These are phyloP conservation scores for Globisporangium nodosum DNA, from an alignment of 352 stramenopile species.

Conservation along the genomic window DNA sequence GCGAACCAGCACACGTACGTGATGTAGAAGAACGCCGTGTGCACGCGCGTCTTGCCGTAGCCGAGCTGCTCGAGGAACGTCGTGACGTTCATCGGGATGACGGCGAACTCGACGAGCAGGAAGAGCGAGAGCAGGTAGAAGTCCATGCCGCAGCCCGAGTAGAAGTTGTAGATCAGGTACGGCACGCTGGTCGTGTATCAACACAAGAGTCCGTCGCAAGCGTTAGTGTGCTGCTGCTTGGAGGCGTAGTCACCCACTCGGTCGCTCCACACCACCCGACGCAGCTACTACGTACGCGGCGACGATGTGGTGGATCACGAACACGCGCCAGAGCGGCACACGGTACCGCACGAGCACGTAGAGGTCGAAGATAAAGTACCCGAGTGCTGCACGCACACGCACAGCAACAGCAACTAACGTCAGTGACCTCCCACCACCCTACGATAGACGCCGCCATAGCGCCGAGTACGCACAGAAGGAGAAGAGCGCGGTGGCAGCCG, in stretches of 20 bases:
- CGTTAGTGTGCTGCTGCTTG: background rate
- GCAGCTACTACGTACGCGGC: constrained; percentile 45
- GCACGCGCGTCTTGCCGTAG: constrained; percentile 50
- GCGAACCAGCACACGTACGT: constrained; percentile 79
- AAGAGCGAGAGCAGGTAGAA: constrained; percentile 78
- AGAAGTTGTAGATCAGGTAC: constrained; percentile 82
- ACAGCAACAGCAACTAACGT: background rate
- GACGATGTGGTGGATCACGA: constrained; percentile 76
- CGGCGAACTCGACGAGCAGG: constrained; percentile 78
- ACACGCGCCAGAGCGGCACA: constrained; percentile 74
- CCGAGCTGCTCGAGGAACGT: constrained; percentile 78
- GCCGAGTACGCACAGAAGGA: constrained; percentile 49
- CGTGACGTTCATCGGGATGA: constrained; percentile 77
- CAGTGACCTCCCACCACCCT: too few species aligned
- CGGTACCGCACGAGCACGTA: constrained; percentile 66
- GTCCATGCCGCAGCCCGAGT: constrained; percentile 63
- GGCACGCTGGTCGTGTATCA: constrained; percentile 33
- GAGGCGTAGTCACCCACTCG: background rate
- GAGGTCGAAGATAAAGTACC: constrained; percentile 82
- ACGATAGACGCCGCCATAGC: background rate
- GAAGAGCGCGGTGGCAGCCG: constrained; percentile 56
- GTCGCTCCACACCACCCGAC: too few species aligned
- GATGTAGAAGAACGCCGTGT: constrained; percentile 64
- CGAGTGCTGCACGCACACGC: constrained; percentile 36
- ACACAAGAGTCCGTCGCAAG: background rate